Percentiles rank a stretch among this genome's conserved stretches.
Conservation (phyloP, 2,329 filamentous ascomycete genomes). For the Fusarium concolor region DNA sequence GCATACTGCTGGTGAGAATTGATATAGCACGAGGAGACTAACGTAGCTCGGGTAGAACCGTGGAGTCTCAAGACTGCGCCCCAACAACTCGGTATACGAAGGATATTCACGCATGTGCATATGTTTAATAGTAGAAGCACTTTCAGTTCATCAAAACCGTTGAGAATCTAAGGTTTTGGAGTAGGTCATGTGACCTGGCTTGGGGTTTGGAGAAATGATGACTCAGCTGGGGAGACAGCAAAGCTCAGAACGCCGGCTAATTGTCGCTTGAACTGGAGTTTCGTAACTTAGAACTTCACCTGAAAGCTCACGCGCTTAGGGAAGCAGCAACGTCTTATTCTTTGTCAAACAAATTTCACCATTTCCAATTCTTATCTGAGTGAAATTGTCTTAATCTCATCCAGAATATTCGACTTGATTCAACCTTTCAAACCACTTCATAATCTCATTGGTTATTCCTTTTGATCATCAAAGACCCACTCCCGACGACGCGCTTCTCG, state of each 20-base stretch:
- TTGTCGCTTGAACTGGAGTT: slow-evolving; percentile 35
- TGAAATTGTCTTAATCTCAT: neutral
- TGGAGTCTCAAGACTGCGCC: slow-evolving; percentile 23
- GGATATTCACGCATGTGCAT: slow-evolving; percentile 6
- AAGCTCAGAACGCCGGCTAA: slow-evolving; percentile 26
- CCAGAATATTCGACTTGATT: neutral
- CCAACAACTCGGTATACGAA: slow-evolving; percentile 37
- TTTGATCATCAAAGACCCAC: slow-evolving; percentile 24
- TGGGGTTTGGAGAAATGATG: slow-evolving; percentile 1
- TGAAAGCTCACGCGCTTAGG: slow-evolving; percentile 32
- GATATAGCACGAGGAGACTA: neutral
- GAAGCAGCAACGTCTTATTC: slow-evolving; percentile 24
- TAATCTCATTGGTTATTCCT: slow-evolving; percentile 2
- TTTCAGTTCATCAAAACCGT: slow-evolving; percentile 34
- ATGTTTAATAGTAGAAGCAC: slow-evolving; percentile 12
- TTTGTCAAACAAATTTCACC: slow-evolving; percentile 11
- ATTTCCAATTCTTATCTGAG: neutral
- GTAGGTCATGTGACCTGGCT: slow-evolving; percentile 14
- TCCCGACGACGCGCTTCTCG: slow-evolving; percentile 37
- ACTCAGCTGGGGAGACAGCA: neutral
- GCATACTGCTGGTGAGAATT: slow-evolving; percentile 37
- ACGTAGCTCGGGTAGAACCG: slow-evolving; percentile 36
- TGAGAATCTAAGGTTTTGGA: slow-evolving; percentile 27
- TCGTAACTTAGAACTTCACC: slow-evolving; percentile 33
- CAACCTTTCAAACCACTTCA: neutral